Base-by-base conservation (phyloP, 345 rosid genomes). In the Combretum micranthum region DNA sequence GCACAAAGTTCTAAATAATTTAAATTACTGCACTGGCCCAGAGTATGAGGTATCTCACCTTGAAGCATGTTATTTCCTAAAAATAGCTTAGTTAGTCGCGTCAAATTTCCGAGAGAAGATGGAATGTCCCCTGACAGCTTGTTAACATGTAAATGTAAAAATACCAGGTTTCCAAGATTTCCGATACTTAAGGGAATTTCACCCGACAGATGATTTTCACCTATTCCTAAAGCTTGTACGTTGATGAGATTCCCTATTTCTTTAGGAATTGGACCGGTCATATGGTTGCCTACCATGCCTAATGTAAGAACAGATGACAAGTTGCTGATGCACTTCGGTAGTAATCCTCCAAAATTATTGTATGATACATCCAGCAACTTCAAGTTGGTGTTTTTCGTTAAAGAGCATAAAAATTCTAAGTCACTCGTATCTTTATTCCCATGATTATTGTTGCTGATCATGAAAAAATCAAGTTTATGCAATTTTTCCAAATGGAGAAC, bases 221-320 rank as follows among this genome's bases (percentile, higher is more conserved):
- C 43, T 20, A 53, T 2, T 0, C 8, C 3, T 8, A 65, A 42
- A 21, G 15, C 5, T 48, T 37, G n/a, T 43, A 66, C 15, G 39
- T 66, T 59, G 10, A 59, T 57, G 20, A 59, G 59, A 50, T 53
- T 66, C 15, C 46, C 51, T 42, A 59, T 65, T 10, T 46, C 23
- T 17, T 26, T 10, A 23, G 63, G 59, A n/a, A 59, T 65, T 15
- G 32, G 50, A 25, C 69, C 69, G 9, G 22, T 18, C n/a, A 58
- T 22, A 2, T 14, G 10, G 44, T 58, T 65, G 11, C 44, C n/a
- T n/a, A n/a, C n/a, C n/a, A n/a, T n/a, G 13, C 42, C 44, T 16
- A 65, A 13, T 17, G 14, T 14, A 15, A 65, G 37, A 2, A 17
- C 18, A 15, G 52, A 4, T 20, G 64, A 65, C 11, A 65, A 15